Percentiles rank a stretch among this genome's conserved stretches.
Evolutionary conservation across 83 land plant species (phyloP).

Genomic region (Larix sibirica): DNA sequence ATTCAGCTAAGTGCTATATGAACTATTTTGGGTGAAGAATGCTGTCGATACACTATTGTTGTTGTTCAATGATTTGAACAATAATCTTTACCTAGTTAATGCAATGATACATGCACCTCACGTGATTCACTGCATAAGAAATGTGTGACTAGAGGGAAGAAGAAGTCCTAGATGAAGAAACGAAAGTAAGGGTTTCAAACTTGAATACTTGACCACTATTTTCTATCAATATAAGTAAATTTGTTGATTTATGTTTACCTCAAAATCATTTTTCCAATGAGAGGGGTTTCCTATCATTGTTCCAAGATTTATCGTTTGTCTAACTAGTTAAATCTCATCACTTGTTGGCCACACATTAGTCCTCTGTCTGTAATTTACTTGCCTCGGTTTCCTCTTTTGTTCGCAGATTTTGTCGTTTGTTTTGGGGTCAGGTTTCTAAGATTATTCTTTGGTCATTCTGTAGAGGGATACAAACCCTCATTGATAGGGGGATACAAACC

Average conservation of each 20-base stretch:
- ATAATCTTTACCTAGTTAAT: not conserved
- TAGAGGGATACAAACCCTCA: too few species aligned
- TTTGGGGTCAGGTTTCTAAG: too few species aligned
- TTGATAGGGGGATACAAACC: too few species aligned
- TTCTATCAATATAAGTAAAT: not conserved
- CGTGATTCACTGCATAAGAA: slow-evolving; percentile 73
- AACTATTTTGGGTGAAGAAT: not conserved
- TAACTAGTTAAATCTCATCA: too few species aligned
- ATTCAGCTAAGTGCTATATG: not conserved
- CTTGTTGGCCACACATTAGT: too few species aligned
- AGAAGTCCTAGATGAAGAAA: slow-evolving; percentile 73
- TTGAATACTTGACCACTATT: not conserved
- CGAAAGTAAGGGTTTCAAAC: slow-evolving; percentile 36
- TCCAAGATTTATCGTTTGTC: too few species aligned
- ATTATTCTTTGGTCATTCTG: too few species aligned
- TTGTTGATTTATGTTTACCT: not conserved
- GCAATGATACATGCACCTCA: slow-evolving; percentile 39
- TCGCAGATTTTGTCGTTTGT: too few species aligned
- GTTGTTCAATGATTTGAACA: not conserved
- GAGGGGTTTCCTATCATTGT: too few species aligned
- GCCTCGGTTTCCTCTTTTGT: too few species aligned
- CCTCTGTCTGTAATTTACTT: too few species aligned
- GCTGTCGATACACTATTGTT: not conserved
- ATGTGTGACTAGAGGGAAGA: slow-evolving; percentile 67
- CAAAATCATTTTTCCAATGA: too few species aligned